Percentiles rank a stretch among this genome's conserved stretches.
phyloP scores from a whole-genome alignment of 2,329 filamentous ascomycete species.

The Podosphaera aphanis region DNA sequence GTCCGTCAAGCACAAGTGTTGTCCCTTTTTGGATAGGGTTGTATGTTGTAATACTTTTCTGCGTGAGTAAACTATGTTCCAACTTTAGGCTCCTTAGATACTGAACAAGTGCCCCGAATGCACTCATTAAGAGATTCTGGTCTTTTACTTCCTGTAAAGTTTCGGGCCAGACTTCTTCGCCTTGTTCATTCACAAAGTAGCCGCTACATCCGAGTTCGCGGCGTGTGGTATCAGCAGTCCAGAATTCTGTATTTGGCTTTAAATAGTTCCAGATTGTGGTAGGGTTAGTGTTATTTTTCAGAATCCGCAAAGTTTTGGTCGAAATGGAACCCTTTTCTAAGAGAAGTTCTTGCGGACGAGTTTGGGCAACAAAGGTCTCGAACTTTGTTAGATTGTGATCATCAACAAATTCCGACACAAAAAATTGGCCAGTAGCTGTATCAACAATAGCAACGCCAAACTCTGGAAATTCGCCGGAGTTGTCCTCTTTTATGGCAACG shows the following conservation, averaged over 20 bases:
- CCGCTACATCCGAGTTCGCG: slow-evolving; percentile 58
- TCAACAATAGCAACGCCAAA: slow-evolving; percentile 92
- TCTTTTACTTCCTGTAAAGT: slow-evolving; percentile 47
- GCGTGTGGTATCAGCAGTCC: slow-evolving; percentile 60
- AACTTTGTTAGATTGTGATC: slow-evolving; percentile 89
- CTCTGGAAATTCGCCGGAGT: slow-evolving; percentile 48
- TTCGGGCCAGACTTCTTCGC: slow-evolving; percentile 49
- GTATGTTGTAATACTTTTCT: slow-evolving; percentile 79
- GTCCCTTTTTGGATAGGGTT: slow-evolving; percentile 75
- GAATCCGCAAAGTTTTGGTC: slow-evolving; percentile 68
- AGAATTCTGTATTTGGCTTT: slow-evolving; percentile 77
- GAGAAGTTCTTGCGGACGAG: slow-evolving; percentile 64
- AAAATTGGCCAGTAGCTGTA: slow-evolving; percentile 86
- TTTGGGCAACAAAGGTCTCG: slow-evolving; percentile 89
- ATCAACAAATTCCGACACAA: slow-evolving; percentile 74
- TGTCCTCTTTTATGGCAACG: slow-evolving; percentile 69
- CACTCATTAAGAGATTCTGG: slow-evolving; percentile 71
- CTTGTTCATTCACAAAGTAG: slow-evolving; percentile 47
- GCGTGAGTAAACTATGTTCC: slow-evolving; percentile 64
- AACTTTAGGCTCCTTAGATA: slow-evolving; percentile 76
- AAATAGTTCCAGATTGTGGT: slow-evolving; percentile 91
- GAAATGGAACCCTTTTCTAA: slow-evolving; percentile 74
- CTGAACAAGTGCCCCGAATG: slow-evolving; percentile 67
- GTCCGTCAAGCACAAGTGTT: slow-evolving; percentile 77
- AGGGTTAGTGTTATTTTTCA: slow-evolving; percentile 86